These are phyloP conservation scores for Pelargonium australe DNA, from an alignment of 441 rosid species.

Conservation along the genomic window DNA sequence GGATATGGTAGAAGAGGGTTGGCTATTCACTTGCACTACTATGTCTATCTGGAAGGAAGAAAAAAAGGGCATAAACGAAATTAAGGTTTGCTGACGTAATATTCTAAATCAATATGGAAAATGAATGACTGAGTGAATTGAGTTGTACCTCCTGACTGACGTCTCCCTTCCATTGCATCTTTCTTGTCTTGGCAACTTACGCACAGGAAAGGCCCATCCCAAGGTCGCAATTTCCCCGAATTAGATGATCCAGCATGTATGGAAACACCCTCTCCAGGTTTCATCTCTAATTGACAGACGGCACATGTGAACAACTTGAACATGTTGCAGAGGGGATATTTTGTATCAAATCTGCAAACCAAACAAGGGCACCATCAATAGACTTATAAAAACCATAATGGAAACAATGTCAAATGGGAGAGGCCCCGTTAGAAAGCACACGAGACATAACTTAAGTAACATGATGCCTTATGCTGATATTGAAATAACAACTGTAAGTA, in stretches of 20 bases:
- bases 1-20: slow-evolving; percentile 14
- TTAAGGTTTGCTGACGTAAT: neutral
- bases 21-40: slow-evolving; percentile 88
- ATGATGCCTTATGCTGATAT: neutral
- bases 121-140: slow-evolving; percentile 2
- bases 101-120: slow-evolving; percentile 1
- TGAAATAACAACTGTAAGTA: slow-evolving; percentile 1
- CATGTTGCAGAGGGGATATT: slow-evolving; percentile 96
- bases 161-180: slow-evolving; percentile 98
- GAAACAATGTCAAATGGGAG: neutral
- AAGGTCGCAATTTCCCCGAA: slow-evolving; percentile 64
- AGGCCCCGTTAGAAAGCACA: slow-evolving; percentile 5
- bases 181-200: slow-evolving; percentile 90
- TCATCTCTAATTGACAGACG: slow-evolving; percentile 92
- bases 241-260: slow-evolving; percentile 70
- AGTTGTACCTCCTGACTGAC: slow-evolving; percentile 60
- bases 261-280: slow-evolving; percentile 91
- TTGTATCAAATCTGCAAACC: slow-evolving; percentile 76
- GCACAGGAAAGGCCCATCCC: slow-evolving; percentile 99
- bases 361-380: slow-evolving; percentile 20
- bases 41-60: slow-evolving; percentile 52
- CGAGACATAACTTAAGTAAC: slow-evolving; percentile 1
- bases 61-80: neutral
- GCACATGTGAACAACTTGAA: slow-evolving; percentile 90
- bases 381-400: neutral